Base-by-base conservation (phyloP, 306 rosid species). In the Quillaja saponaria region DNA sequence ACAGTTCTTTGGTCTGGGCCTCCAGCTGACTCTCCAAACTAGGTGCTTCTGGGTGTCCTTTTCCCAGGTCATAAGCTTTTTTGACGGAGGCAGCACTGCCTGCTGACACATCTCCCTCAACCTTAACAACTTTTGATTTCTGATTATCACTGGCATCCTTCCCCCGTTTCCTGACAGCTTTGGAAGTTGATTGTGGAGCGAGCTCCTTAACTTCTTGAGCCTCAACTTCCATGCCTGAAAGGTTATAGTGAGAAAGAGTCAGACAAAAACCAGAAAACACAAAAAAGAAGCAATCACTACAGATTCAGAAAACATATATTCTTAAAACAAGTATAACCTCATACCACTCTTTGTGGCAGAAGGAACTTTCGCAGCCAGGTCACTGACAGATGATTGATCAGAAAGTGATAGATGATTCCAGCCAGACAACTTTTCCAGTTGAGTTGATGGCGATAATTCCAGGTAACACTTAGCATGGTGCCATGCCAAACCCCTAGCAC, bases 401-500 rank as follows among this genome's bases (percentile, higher is more conserved):
- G 96, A 69, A 45, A 68, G 50, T 41, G 96, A 75, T 73, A 92
- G 86, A 76, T 34, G 74, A 57, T 72, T 72, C 99, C 96, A 92
- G 67, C 99, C 96, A 55, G 90, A 39, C 67, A 92, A 69, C 85
- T 84, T 89, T 69, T 84, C 87, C 16, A 88, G 73, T 63, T 83
- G 63, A 37, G 81, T 72, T 60, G 90, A 77, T 45, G 94, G 95
- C 16, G 83, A 89, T 34, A 49, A 58, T 66, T 82, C 94, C 78
- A 92, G 6, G 71, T 81, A 81, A 73, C 99, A 92, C 47, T 79
- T 92, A 60, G 89, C 95, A 78, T 92, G 99, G 79, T 89, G 82
- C 99, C 99, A 92, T 61, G 81, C 71, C 82, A 88, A 72, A 34
- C 94, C 67, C 76, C 63, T 92, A 58, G 99, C 63, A 73, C 95